Evolutionary conservation across 139 green algal species (phyloP).

Genomic region (Ettlia oleoabundans): DNA sequence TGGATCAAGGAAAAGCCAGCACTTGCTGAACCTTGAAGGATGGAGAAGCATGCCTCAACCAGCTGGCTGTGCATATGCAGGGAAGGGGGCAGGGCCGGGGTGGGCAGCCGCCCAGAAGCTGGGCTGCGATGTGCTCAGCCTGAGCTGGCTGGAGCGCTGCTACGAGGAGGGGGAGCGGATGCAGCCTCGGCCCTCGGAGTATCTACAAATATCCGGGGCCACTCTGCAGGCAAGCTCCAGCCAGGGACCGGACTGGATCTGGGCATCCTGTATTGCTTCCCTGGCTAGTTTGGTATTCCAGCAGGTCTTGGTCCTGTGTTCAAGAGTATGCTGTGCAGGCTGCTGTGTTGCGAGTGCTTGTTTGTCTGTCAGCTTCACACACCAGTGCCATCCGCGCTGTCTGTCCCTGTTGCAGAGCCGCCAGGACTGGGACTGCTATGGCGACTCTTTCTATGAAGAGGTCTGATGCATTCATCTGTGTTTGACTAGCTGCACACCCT

Average conservation of each 20-base stretch:
- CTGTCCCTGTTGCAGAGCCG: not conserved
- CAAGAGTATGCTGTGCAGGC: slow-evolving; percentile 42
- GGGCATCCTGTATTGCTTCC: too few species aligned
- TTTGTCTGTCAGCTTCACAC: not conserved
- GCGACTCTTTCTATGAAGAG: not conserved
- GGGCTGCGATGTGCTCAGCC: slow-evolving; percentile 2
- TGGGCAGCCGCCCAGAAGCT: not conserved
- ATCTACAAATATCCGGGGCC: not conserved
- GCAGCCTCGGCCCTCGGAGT: not conserved
- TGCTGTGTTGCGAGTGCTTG: slow-evolving; percentile 34
- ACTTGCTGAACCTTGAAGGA: too few species aligned
- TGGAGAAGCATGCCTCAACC: too few species aligned
- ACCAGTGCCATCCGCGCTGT: not conserved
- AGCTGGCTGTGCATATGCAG: not conserved
- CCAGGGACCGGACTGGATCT: too few species aligned
- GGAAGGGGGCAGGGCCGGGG: not conserved
- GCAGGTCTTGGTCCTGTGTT: too few species aligned
- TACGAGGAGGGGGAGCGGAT: not conserved
- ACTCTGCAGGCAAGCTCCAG: not conserved
- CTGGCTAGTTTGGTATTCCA: too few species aligned
- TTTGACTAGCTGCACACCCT: too few species aligned
- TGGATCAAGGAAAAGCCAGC: too few species aligned
- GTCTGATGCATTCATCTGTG: too few species aligned
- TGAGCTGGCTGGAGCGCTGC: slow-evolving; percentile 11
- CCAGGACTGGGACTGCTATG: slow-evolving; percentile 6